Percentiles rank a stretch among this genome's conserved stretches.
phyloP scores from a whole-genome alignment of 2,329 filamentous ascomycete species.

The Fusarium haematococcum region DNA sequence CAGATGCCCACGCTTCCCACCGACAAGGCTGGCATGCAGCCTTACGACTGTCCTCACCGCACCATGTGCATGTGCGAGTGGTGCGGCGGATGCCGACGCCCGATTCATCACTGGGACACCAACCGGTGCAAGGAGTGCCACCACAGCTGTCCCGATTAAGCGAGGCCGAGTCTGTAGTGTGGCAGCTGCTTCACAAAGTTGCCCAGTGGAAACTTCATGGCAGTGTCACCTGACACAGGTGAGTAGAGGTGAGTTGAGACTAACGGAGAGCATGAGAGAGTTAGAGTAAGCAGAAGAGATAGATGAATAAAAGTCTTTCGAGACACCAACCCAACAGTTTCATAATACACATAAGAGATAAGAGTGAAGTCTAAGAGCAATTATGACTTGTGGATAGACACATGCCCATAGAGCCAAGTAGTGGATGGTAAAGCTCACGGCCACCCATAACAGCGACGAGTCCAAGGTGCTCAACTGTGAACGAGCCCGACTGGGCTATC shows the following conservation, averaged over 20 bases:
- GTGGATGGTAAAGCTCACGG: not conserved
- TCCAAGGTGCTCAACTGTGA: not conserved
- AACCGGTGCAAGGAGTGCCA: not conserved
- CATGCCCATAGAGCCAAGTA: not conserved
- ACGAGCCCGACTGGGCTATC: not conserved
- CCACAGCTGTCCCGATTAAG: not conserved
- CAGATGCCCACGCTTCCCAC: not conserved
- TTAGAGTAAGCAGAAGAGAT: not conserved
- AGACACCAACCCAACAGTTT: not conserved
- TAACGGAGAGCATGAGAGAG: not conserved
- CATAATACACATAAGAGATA: not conserved
- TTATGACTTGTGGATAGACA: not conserved
- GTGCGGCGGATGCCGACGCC: not conserved
- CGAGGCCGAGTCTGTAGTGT: not conserved
- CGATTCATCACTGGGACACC: not conserved
- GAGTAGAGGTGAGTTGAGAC: not conserved
- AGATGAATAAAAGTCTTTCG: not conserved
- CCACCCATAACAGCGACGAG: not conserved
- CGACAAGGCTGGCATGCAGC: not conserved
- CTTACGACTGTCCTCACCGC: not conserved
- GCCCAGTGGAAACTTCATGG: not conserved
- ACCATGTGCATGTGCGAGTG: not conserved
- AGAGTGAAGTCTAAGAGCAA: not conserved
- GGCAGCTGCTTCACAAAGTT: not conserved
- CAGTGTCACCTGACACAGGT: not conserved